Percentiles rank a stretch among this genome's conserved stretches.
These are phyloP conservation scores for Candida koratica DNA, from an alignment of 805 yeast species.

Conservation along the genomic window DNA sequence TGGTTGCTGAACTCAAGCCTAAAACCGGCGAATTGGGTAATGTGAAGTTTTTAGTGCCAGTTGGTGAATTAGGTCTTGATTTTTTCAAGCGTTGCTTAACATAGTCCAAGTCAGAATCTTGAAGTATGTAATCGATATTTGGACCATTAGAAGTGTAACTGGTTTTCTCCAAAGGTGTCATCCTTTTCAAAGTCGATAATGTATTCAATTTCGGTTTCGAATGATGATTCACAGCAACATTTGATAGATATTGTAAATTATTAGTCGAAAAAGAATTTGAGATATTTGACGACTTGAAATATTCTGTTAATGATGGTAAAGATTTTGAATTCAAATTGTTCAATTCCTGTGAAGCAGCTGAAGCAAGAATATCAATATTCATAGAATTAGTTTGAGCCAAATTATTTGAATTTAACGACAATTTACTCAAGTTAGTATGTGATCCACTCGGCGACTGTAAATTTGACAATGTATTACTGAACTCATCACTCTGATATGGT, in stretches of 20 bases:
- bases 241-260: constrained; percentile 24
- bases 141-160: not conserved
- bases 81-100: constrained; percentile 43
- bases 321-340: constrained; percentile 43
- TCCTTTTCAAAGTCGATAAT: constrained; percentile 52
- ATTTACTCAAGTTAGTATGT: constrained; percentile 1
- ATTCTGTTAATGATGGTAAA: constrained; percentile 49
- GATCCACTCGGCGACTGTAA: constrained; percentile 5
- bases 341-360: constrained; percentile 54
- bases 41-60: constrained; percentile 28
- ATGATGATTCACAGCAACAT: constrained; percentile 19
- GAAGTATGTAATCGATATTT: constrained; percentile 17
- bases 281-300: constrained; percentile 26
- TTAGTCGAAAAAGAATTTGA: constrained; percentile 17
- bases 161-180: constrained; percentile 49
- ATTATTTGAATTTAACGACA: not conserved
- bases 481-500: constrained; percentile 8
- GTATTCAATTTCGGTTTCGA: constrained; percentile 26
- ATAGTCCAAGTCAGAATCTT: constrained; percentile 47
- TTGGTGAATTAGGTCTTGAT: constrained; percentile 51
- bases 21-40: constrained; percentile 43
- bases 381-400: not conserved
- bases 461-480: not conserved
- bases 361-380: constrained; percentile 49
- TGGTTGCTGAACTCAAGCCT: constrained; percentile 35